Conservation (phyloP, 2,329 filamentous ascomycete genomes). For the Apiospora pterosperma region DNA sequence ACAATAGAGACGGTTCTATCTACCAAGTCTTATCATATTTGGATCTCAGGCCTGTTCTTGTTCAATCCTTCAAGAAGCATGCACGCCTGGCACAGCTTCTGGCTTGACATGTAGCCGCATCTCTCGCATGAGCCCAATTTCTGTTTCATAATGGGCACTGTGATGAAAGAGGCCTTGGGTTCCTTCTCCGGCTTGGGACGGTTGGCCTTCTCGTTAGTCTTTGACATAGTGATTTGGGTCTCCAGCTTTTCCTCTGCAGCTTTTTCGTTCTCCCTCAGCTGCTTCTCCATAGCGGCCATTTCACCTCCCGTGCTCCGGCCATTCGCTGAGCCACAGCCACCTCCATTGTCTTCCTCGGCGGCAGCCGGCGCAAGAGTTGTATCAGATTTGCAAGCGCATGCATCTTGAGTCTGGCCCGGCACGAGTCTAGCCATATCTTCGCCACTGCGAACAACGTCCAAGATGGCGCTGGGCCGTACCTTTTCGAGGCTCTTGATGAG, state of each 20-base stretch:
- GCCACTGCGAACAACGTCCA: conserved; percentile 91
- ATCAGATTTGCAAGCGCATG: conserved; percentile 45
- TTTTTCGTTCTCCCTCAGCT: conserved; percentile 61
- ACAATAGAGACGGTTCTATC: not conserved
- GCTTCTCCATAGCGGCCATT: conserved; percentile 78
- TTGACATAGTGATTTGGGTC: conserved; percentile 55
- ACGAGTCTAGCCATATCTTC: conserved; percentile 95
- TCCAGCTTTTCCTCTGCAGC: conserved; percentile 59
- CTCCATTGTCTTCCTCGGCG: conserved; percentile 52
- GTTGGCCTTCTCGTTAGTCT: conserved; percentile 1
- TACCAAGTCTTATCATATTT: conserved; percentile 36
- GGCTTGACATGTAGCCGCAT: conserved; percentile 95
- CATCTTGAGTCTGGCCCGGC: conserved; percentile 51
- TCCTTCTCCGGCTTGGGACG: conserved; percentile 15
- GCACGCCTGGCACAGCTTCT: conserved; percentile 91
- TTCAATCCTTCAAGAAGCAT: conserved; percentile 86
- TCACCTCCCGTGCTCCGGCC: conserved; percentile 68
- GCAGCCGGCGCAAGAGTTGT: conserved; percentile 26
- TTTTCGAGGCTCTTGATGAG: conserved; percentile 95
- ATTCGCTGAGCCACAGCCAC: conserved; percentile 72
- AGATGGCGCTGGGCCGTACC: conserved; percentile 86
- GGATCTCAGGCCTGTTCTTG: conserved; percentile 64
- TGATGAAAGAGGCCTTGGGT: conserved; percentile 15
- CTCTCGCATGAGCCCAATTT: conserved; percentile 78
- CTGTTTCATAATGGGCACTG: conserved; percentile 49